phyloP scores from a whole-genome alignment of 2,329 filamentous ascomycete genomes.

The Fusarium sambucinum region DNA sequence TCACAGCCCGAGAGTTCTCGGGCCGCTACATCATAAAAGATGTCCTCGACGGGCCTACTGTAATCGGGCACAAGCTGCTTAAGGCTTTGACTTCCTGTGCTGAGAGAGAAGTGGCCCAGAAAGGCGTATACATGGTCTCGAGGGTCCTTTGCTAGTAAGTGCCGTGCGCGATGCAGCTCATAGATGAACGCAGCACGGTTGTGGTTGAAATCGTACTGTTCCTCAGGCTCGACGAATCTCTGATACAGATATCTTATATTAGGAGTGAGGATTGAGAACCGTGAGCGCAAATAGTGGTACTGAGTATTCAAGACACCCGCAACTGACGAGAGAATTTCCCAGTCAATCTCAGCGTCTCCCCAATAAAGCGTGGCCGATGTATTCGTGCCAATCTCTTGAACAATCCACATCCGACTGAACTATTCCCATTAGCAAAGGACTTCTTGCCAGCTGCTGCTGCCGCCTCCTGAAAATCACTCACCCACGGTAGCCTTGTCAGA shows the following conservation, averaged over 20 bases:
- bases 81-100: constrained; percentile 41
- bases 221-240: constrained; percentile 52
- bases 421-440: constrained; percentile 24
- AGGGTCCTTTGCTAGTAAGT: constrained; percentile 51
- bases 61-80: constrained; percentile 49
- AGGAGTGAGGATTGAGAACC: constrained; percentile 50
- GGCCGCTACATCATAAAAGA: constrained; percentile 52
- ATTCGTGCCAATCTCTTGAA: constrained; percentile 54
- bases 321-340: constrained; percentile 51
- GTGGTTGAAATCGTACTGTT: constrained; percentile 44
- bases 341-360: constrained; percentile 51
- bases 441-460: not conserved
- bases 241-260: constrained; percentile 51
- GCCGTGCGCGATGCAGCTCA: constrained; percentile 53
- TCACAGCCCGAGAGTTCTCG: constrained; percentile 47
- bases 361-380: constrained; percentile 53
- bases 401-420: constrained; percentile 55
- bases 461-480: constrained; percentile 36
- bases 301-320: constrained; percentile 50
- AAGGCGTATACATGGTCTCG: constrained; percentile 54
- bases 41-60: constrained; percentile 47
- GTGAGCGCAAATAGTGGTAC: constrained; percentile 51
- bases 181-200: constrained; percentile 54
- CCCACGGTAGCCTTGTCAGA: constrained; percentile 51
- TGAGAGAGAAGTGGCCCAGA: constrained; percentile 52